Percentiles rank a stretch among this genome's conserved stretches.
Conservation (phyloP, 2,329 filamentous ascomycete species). For the Arthrobotrys sinensis region DNA sequence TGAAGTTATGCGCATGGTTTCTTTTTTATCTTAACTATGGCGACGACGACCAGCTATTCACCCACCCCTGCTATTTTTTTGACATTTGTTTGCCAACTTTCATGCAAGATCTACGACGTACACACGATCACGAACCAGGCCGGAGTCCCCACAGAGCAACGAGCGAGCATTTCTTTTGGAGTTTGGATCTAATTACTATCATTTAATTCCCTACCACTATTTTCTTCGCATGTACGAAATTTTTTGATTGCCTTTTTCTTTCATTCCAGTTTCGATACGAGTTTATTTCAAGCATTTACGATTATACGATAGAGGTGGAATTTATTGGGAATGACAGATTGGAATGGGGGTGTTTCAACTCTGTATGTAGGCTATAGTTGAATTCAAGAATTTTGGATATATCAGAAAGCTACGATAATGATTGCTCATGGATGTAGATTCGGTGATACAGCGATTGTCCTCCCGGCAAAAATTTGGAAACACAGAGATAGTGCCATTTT, state of each 20-base stretch:
- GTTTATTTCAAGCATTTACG: not conserved
- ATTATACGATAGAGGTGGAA: constrained; percentile 27
- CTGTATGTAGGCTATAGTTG: constrained; percentile 18
- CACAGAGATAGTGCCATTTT: constrained; percentile 13
- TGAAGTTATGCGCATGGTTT: constrained; percentile 27
- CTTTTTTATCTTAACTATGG: constrained; percentile 19
- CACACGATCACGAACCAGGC: constrained; percentile 11
- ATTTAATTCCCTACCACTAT: constrained; percentile 17
- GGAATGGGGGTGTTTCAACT: constrained; percentile 5
- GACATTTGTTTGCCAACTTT: constrained; percentile 26
- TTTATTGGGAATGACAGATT: constrained; percentile 8
- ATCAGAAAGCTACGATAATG: not conserved
- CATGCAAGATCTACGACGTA: constrained; percentile 26
- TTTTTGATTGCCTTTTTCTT: constrained; percentile 18
- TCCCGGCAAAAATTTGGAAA: not conserved
- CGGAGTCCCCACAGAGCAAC: constrained; percentile 14
- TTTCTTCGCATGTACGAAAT: constrained; percentile 28
- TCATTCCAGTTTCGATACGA: not conserved
- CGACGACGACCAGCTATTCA: constrained; percentile 11
- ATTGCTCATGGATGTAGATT: constrained; percentile 13
- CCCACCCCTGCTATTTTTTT: constrained; percentile 25
- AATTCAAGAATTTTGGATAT: constrained; percentile 22
- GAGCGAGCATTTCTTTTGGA: constrained; percentile 37
- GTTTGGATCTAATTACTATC: constrained; percentile 30
- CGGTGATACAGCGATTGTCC: not conserved